Base-by-base conservation (phyloP, 2,329 filamentous ascomycete genomes). In the Fusarium tupiense region DNA sequence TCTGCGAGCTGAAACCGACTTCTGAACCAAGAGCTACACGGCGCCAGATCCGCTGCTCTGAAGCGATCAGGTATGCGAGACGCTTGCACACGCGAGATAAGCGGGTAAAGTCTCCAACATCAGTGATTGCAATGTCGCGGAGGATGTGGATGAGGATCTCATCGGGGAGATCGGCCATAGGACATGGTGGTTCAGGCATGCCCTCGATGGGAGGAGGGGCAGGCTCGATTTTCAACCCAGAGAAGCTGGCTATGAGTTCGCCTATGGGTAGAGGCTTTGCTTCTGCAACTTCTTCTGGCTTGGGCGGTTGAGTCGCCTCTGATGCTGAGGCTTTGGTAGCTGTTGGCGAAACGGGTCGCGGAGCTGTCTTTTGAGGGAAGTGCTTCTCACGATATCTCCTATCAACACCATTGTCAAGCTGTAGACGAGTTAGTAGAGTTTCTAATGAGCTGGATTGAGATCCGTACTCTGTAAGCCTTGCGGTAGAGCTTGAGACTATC, bases 401-500 rank as follows among this genome's bases (percentile, higher is more conserved):
- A 81, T 99, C 95, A 60, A 99, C 96, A 20, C 88, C 86, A 64
- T 91, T 88, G 81, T 98, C 96, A 83, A 99, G 49, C 49, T 52
- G n/a, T 20, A 52, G 31, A 4, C 2, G 3, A 8, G 8, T 52
- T 8, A 52, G 31, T 6, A 14, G 17, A 2, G 9, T 35, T 35
- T 35, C 12, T 8, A 8, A 16, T 20, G n/a, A 35, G 31, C 8
- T 24, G 12, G 1, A 10, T 14, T 20, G 3, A 11, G 3, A 24
- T 24, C 31, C 77, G 33, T 83, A 96, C 94, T 81, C 92, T 91
- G 82, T 97, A 98, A 2, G 96, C 96, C 82, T 93, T 95, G 53
- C 96, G 91, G 82, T 99, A 99, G 58, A 97, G 88, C 74, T 89
- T 91, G 63, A 99, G 82, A 80, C 96, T 98, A 72, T 98, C 96